Evolutionary conservation across 805 yeast species (phyloP).

Genomic region (Lachancea mirantina): DNA sequence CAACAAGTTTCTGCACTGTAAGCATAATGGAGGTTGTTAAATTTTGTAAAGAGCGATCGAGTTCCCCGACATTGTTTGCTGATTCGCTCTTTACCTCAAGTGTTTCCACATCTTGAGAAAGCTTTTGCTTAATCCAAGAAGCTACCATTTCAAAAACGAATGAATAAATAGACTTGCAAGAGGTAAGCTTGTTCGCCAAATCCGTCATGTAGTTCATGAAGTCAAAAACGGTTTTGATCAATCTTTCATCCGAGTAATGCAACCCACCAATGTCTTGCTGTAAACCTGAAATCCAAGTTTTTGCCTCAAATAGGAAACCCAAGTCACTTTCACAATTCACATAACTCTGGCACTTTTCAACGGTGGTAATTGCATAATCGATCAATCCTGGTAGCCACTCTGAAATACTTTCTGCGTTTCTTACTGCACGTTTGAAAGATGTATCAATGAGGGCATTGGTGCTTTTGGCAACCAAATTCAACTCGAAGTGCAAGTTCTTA

Average conservation of each 20-base stretch:
- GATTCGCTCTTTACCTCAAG: constrained; percentile 1
- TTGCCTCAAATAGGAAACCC: constrained; percentile 15
- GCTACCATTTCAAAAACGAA: constrained; percentile 45
- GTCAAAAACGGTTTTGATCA: constrained; percentile 12
- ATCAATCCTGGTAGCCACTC: constrained; percentile 32
- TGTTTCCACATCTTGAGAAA: not conserved
- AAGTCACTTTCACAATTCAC: constrained; percentile 8
- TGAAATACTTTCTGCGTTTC: no score
- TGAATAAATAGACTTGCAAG: constrained; percentile 34
- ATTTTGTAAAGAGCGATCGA: constrained; percentile 44
- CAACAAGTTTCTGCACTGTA: constrained; percentile 55
- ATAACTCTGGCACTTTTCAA: constrained; percentile 10
- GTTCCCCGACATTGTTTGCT: constrained; percentile 23
- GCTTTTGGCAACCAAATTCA: constrained; percentile 19
- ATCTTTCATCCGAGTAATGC: constrained; percentile 14
- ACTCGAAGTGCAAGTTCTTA: constrained; percentile 13
- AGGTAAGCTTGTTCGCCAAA: constrained; percentile 25
- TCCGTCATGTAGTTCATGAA: constrained; percentile 24
- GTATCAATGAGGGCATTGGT: constrained; percentile 16
- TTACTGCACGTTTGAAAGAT: no score
- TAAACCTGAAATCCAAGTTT: constrained; percentile 12
- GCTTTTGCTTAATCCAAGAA: constrained; percentile 37
- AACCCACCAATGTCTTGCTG: constrained; percentile 8
- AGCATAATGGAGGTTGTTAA: constrained; percentile 55
- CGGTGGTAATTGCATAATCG: constrained; percentile 25